phyloP scores from a whole-genome alignment of 1,284 basidiomycete genomes.

The Agaricales sp. region DNA sequence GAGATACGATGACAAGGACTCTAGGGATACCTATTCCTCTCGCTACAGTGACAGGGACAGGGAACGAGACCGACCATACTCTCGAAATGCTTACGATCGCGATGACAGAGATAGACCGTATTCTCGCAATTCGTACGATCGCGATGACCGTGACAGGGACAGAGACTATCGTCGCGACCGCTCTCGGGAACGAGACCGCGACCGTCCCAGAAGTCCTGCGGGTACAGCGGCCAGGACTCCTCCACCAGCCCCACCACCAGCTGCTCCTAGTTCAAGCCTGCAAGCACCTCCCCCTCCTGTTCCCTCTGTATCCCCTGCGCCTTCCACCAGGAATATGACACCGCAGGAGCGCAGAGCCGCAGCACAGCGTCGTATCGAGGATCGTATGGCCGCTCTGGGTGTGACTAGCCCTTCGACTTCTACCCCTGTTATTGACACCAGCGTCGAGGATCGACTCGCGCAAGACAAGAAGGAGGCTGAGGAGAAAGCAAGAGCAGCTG shows the following conservation, averaged over 20 bases:
- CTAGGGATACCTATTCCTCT: constrained; percentile 27
- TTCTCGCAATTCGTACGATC: constrained; percentile 21
- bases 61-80: constrained; percentile 25
- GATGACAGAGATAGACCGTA: constrained; percentile 18
- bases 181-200: constrained; percentile 13
- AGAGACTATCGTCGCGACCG: constrained; percentile 19
- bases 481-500: constrained; percentile 64
- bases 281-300: constrained; percentile 24
- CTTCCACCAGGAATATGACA: constrained; percentile 72
- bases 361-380: constrained; percentile 79
- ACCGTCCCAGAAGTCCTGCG: constrained; percentile 34
- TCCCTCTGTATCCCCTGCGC: constrained; percentile 29
- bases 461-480: constrained; percentile 82
- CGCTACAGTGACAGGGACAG: constrained; percentile 28
- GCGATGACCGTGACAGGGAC: constrained; percentile 20
- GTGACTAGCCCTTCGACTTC: constrained; percentile 15
- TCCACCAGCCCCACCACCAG: constrained; percentile 37
- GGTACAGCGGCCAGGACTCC: constrained; percentile 20
- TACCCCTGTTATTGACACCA: constrained; percentile 52
- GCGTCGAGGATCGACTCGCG: constrained; percentile 73
- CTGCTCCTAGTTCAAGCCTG: constrained; percentile 13
- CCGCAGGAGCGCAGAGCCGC: constrained; percentile 79
- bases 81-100: constrained; percentile 19
- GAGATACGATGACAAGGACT: constrained; percentile 46
- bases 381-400: constrained; percentile 83